Base-by-base conservation (phyloP, 306 rosid genomes). In the Corylus americana region DNA sequence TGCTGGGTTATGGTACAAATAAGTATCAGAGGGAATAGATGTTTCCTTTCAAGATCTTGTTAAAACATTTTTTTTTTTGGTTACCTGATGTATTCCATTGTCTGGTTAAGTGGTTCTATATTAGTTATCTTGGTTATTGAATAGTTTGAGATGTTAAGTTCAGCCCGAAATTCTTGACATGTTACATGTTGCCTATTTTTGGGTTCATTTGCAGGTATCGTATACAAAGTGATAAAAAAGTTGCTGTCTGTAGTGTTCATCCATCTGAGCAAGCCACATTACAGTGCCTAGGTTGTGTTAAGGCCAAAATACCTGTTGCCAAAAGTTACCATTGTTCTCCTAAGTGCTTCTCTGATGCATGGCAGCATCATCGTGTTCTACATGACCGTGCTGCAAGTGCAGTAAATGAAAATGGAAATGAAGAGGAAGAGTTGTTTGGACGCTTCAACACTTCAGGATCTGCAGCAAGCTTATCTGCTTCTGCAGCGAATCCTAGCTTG, bases 321-420 rank as follows among this genome's bases (percentile, higher is more conserved):
- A 96, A 91, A 85, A 96, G 99, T 81, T 96, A 90, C 66, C 99
- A 96, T 74, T 96, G 99, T 90, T 81, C 96, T 17, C 79, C 97
- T 11, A 93, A 90, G 85, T 96, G 99, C 83, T 96, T 96, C 85
- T 88, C 94, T 11, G 98, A 96, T 81, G 97, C 97, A 48, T 96
- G 99, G 99, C 99, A 91, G 82, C 98, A 93, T 86, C 99, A 96
- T 59, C 99, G 98, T 78, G 92, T 86, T 73, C 82, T 96, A 80
- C 99, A 96, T 85, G 99, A 96, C 58, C 97, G 98, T 71, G 98
- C 98, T 77, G 91, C 98, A 45, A 93, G 89, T 88, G 94, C 97
- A 17, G 87, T 83, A 74, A 95, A 90, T 77, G 98, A 94, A 88
- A 92, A 94, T 87, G 98, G 96, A 78, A 89, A 81, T 71, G 96